Evolutionary conservation across 2,329 filamentous ascomycete species (phyloP).

Genomic region (Teratosphaeria gauchensis): DNA sequence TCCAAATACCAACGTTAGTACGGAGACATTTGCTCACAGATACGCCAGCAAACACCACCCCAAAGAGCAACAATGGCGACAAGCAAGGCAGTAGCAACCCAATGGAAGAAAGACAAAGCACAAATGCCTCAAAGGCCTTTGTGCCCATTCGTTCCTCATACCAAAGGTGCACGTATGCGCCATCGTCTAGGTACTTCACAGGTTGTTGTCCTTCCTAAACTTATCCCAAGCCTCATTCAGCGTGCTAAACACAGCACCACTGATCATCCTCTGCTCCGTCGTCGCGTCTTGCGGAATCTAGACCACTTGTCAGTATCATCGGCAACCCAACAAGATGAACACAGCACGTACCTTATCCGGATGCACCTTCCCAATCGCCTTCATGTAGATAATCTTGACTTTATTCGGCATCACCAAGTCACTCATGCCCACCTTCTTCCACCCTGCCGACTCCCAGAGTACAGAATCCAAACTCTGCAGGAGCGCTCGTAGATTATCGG

Average conservation of each 20-base stretch:
- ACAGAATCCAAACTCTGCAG: conserved; percentile 80
- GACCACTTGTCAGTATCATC: background rate
- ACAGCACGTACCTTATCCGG: conserved; percentile 82
- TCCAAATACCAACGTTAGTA: too few species aligned
- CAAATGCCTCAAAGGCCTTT: too few species aligned
- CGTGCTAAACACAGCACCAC: conserved; percentile 53
- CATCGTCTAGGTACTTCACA: conserved; percentile 25
- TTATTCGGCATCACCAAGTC: conserved; percentile 87
- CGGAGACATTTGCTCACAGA: too few species aligned
- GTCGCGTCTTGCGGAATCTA: conserved; percentile 55
- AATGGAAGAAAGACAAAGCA: too few species aligned
- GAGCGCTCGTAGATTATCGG: conserved; percentile 82
- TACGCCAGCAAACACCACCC: too few species aligned
- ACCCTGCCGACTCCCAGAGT: conserved; percentile 83
- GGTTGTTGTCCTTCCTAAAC: conserved; percentile 53
- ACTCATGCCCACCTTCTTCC: conserved; percentile 94
- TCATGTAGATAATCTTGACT: conserved; percentile 98
- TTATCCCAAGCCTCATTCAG: conserved; percentile 62
- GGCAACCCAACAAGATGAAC: background rate
- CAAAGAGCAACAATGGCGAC: too few species aligned
- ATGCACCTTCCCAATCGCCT: conserved; percentile 96
- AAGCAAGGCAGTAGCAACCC: too few species aligned
- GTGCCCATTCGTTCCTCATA: too few species aligned
- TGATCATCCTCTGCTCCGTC: conserved; percentile 58
- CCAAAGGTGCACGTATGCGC: background rate